Evolutionary conservation across 2,329 filamentous ascomycete genomes (phyloP).

Genomic region (Apiospora kogelbergensis): DNA sequence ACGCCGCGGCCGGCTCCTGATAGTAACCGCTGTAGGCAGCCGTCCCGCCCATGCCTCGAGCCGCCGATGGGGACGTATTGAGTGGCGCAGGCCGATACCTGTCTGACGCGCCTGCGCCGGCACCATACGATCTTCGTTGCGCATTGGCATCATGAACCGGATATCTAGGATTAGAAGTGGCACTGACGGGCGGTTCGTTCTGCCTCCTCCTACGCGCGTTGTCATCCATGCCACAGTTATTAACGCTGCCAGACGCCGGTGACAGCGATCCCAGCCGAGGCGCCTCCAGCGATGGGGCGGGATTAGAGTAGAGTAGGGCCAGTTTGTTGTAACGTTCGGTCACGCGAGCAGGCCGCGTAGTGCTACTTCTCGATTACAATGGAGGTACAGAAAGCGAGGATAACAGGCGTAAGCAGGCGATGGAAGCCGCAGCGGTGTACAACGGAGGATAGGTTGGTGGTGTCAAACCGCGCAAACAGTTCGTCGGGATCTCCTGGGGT

Average conservation of each 20-base stretch:
- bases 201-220: slow-evolving; percentile 72
- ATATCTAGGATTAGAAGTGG: slow-evolving; percentile 56
- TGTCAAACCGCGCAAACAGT: slow-evolving; percentile 9
- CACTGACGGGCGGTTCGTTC: slow-evolving; percentile 69
- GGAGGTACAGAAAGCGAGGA: not conserved
- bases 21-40: slow-evolving; percentile 61
- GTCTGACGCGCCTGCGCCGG: slow-evolving; percentile 45
- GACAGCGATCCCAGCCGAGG: slow-evolving; percentile 62
- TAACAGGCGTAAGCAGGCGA: not conserved
- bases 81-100: slow-evolving; percentile 50
- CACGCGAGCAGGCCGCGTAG: slow-evolving; percentile 26
- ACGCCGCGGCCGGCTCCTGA: slow-evolving; percentile 51
- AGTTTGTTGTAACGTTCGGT: slow-evolving; percentile 43
- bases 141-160: slow-evolving; percentile 48
- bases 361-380: not conserved
- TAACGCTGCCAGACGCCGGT: slow-evolving; percentile 52
- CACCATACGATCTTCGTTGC: slow-evolving; percentile 45
- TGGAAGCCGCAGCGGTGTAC: not conserved
- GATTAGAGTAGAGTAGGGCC: slow-evolving; percentile 61
- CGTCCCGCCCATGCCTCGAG: slow-evolving; percentile 54
- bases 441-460: not conserved
- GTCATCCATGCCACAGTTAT: slow-evolving; percentile 73
- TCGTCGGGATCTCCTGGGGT: slow-evolving; percentile 20
- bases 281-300: slow-evolving; percentile 64
- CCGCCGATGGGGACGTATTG: slow-evolving; percentile 47